Conservation (phyloP, 192 early-diverging fungal genomes). For the Backusella australiensis region DNA sequence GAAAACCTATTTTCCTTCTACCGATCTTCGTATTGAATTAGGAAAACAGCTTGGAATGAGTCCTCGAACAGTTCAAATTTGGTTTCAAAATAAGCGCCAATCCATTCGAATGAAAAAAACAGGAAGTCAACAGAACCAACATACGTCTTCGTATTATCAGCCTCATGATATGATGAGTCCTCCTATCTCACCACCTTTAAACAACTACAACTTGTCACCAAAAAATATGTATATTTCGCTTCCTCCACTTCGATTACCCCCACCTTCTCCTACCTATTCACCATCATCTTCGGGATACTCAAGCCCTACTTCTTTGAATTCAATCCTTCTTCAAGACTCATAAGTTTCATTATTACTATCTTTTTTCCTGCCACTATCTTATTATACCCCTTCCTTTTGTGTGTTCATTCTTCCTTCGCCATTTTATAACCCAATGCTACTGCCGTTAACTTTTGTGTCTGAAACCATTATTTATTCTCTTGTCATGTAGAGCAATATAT, state of each 20-base stretch:
- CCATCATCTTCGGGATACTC: neutral
- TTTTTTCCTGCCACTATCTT: neutral
- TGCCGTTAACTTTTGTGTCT: neutral
- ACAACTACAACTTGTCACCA: neutral
- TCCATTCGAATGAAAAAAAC: constrained; percentile 14
- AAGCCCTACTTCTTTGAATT: neutral
- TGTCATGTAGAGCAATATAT: neutral
- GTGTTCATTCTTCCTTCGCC: neutral
- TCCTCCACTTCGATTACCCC: neutral
- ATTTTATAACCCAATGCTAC: neutral
- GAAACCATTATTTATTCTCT: neutral
- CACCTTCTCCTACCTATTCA: neutral
- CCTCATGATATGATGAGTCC: neutral
- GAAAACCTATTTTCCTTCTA: constrained; percentile 69
- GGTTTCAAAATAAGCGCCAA: constrained; percentile 91
- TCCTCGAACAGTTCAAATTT: constrained; percentile 86
- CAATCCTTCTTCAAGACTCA: neutral
- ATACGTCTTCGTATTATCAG: neutral
- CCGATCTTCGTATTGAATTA: constrained; percentile 66
- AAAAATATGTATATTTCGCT: neutral
- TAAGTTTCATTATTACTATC: neutral
- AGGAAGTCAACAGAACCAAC: neutral
- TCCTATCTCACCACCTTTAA: neutral
- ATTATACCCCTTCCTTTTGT: neutral
- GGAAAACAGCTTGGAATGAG: constrained; percentile 73